Evolutionary conservation across 1,284 basidiomycete species (phyloP), one percentile per base, ranked within the genome.

Genomic region (Vanrija pseudolonga): DNA sequence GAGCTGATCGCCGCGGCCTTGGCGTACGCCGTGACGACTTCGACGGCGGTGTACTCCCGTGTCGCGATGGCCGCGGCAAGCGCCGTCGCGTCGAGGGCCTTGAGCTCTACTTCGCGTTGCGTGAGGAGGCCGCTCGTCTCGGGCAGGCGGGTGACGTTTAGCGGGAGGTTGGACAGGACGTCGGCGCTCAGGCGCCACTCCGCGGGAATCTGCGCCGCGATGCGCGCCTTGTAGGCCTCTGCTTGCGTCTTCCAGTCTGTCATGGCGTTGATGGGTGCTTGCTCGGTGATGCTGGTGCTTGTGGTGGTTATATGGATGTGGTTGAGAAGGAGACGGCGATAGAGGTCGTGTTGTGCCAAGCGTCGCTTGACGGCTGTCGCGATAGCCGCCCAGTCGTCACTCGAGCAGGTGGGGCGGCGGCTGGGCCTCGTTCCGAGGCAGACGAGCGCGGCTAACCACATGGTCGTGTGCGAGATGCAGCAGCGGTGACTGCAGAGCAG

Each of bases 61-160:
- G 6, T 51, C 3, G 68, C 68, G 12, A 79, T 64, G 45, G 64
- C 66, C 18, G 59, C 53, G 2, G 71, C 56, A 1, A 79, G 62
- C 6, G 52, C 60, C 14, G 68, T 69, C 28, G 74, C 75, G 38
- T 74, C 73, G 18, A 63, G 47, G 4, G 54, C 42, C n/a, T 67
- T 61, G 38, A 74, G 68, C 42, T 62, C 56, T 17, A 59, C 45
- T 58, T 74, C 62, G 49, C 49, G 46, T 0, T 56, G 17, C 9
- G 56, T 50, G 19, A 71, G 60, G 47, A 65, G 45, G 7, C 57
- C 55, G 15, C 47, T 47, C 22, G 43, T 37, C 50, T 57, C 47
- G 6, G 60, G 56, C 47, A 60, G 55, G 32, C 50, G 23, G 7
- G 53, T 53, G 14, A 57, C 59, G 24, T 57, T 53, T 11, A 46